phyloP scores from a whole-genome alignment of 495 filamentous ascomycete genomes.

The Aspergillus haitiensis region DNA sequence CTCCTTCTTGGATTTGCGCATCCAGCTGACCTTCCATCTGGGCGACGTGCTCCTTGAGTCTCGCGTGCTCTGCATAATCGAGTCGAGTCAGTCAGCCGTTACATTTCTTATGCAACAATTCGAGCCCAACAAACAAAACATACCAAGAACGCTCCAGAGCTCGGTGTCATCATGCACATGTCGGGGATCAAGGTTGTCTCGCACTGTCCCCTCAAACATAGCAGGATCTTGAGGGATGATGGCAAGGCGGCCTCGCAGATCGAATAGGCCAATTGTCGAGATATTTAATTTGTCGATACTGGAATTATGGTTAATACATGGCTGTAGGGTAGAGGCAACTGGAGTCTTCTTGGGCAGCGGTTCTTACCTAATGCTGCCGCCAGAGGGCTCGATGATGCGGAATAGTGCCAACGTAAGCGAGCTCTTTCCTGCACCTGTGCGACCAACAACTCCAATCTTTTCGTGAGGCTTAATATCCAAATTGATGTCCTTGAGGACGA shows the following conservation, averaged over 20 bases:
- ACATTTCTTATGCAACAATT: slow-evolving; percentile 10
- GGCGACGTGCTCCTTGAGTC: slow-evolving; percentile 86
- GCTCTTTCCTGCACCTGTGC: slow-evolving; percentile 95
- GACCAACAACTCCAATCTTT: slow-evolving; percentile 96
- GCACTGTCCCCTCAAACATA: slow-evolving; percentile 91
- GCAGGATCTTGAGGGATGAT: slow-evolving; percentile 99
- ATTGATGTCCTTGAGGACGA: slow-evolving; percentile 89
- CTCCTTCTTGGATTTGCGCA: slow-evolving; percentile 89
- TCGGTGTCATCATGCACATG: slow-evolving; percentile 97
- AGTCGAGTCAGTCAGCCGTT: slow-evolving; percentile 23
- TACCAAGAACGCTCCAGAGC: slow-evolving; percentile 94
- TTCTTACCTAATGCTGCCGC: slow-evolving; percentile 67
- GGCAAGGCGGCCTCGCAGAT: slow-evolving; percentile 84
- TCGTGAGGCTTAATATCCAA: slow-evolving; percentile 91
- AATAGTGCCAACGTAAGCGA: slow-evolving; percentile 92
- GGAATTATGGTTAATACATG: slow-evolving; percentile 22
- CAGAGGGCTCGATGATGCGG: slow-evolving; percentile 85
- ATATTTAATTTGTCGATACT: slow-evolving; percentile 87
- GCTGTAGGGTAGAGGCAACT: background rate
- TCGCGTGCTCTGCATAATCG: slow-evolving; percentile 73
- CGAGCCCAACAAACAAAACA: slow-evolving; percentile 65
- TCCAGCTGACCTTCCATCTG: slow-evolving; percentile 89
- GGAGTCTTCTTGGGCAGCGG: slow-evolving; percentile 11
- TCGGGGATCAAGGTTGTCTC: slow-evolving; percentile 94
- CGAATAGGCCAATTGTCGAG: slow-evolving; percentile 83